phyloP scores from a whole-genome alignment of 352 stramenopile species.

The Phytophthora aleatoria region DNA sequence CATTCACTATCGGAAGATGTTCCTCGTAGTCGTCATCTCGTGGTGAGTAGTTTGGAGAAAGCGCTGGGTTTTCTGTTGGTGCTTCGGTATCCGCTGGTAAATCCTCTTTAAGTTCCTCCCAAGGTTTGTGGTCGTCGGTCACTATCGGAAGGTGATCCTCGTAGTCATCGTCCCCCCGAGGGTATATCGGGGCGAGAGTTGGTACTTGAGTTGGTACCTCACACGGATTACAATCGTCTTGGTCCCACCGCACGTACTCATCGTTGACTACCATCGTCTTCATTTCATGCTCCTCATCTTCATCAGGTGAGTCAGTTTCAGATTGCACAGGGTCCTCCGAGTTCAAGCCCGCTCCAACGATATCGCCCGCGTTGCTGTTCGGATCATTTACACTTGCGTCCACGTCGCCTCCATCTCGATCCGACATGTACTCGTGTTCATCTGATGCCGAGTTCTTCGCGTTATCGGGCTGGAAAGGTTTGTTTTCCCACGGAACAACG shows the following conservation, averaged over 20 bases:
- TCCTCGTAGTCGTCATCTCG: neutral
- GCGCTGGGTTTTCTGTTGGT: neutral
- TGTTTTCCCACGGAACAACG: neutral
- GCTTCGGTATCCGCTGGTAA: neutral
- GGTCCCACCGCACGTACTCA: slow-evolving; percentile 19
- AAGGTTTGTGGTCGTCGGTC: slow-evolving; percentile 11
- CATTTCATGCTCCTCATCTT: neutral
- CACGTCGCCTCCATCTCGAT: slow-evolving; percentile 1
- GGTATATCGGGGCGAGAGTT: slow-evolving; percentile 14
- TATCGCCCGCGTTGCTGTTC: neutral
- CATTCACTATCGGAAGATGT: slow-evolving; percentile 5
- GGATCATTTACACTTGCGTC: neutral
- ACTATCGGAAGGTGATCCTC: slow-evolving; percentile 14
- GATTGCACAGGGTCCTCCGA: neutral
- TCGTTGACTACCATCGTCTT: slow-evolving; percentile 1
- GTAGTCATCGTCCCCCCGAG: slow-evolving; percentile 13
- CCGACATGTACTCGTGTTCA: neutral
- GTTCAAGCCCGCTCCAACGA: slow-evolving; percentile 3
- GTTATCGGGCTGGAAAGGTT: neutral
- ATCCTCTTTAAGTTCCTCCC: slow-evolving; percentile 11
- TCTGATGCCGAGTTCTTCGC: neutral
- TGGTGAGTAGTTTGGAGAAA: neutral
- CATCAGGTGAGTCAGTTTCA: neutral
- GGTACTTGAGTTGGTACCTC: slow-evolving; percentile 21
- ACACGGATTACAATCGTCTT: slow-evolving; percentile 27